Conservation (phyloP, 2,329 filamentous ascomycete species). For the Monilinia fructigena region DNA sequence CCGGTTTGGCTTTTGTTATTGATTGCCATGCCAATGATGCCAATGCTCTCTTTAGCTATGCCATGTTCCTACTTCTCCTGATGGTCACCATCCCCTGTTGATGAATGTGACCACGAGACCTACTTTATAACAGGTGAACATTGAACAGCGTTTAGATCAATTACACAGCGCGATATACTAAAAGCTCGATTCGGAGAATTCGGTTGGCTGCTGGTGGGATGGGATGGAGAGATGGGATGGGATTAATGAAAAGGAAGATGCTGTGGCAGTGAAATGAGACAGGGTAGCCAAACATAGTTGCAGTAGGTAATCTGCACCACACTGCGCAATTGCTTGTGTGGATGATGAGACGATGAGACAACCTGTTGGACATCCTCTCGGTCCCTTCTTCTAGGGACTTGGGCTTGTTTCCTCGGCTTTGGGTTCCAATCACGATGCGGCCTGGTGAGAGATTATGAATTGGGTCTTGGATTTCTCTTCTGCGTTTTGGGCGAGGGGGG, state of each 20-base stretch:
- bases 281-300: not conserved
- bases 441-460: too few species aligned
- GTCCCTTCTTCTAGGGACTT: too few species aligned
- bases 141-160: slow-evolving; percentile 15
- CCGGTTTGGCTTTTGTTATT: not conserved
- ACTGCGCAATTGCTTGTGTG: slow-evolving; percentile 2
- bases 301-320: not conserved
- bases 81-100: not conserved
- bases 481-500: too few species aligned
- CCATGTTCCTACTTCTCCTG: slow-evolving; percentile 15
- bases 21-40: not conserved
- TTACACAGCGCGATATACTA: not conserved
- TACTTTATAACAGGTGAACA: not conserved
- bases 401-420: too few species aligned
- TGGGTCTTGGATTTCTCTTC: too few species aligned
- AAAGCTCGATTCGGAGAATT: not conserved
- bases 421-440: too few species aligned
- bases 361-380: not conserved
- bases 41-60: not conserved
- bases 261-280: slow-evolving; percentile 3
- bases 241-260: slow-evolving; percentile 1
- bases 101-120: slow-evolving; percentile 19
- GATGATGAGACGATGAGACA: slow-evolving; percentile 8
- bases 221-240: not conserved
- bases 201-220: slow-evolving; percentile 4